phyloP scores from a whole-genome alignment of 2,329 filamentous ascomycete species.

The Coniochaeta sp. region DNA sequence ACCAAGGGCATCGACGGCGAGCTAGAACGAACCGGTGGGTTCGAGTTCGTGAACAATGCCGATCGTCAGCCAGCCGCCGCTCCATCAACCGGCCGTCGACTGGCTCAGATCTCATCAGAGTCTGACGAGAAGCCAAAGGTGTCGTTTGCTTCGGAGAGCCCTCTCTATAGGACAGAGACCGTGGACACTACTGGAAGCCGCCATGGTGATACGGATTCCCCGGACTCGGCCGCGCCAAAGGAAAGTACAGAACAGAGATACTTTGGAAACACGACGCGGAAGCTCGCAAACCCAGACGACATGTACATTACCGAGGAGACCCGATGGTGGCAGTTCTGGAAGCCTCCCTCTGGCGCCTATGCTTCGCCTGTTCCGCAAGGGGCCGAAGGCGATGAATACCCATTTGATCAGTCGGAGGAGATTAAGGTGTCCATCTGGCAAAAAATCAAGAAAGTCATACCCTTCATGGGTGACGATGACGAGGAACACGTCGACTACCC shows the following conservation, averaged over 20 bases:
- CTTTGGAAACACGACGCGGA: constrained; percentile 46
- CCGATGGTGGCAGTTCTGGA: constrained; percentile 59
- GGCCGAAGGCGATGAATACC: constrained; percentile 34
- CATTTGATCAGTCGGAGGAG: constrained; percentile 24
- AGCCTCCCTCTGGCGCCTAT: constrained; percentile 53
- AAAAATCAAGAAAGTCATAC: constrained; percentile 39
- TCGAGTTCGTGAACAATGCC: constrained; percentile 25
- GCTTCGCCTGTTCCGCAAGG: constrained; percentile 55
- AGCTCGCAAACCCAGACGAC: constrained; percentile 38
- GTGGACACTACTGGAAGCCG: constrained; percentile 13
- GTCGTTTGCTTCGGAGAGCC: constrained; percentile 22
- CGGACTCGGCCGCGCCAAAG: not conserved
- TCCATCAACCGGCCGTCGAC: constrained; percentile 20
- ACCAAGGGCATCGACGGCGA: constrained; percentile 43
- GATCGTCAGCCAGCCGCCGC: constrained; percentile 6
- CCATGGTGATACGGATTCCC: constrained; percentile 19
- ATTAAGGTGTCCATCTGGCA: constrained; percentile 43
- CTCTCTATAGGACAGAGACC: constrained; percentile 23
- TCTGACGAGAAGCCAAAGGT: constrained; percentile 28
- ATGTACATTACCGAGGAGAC: constrained; percentile 38
- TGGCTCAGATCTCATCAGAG: constrained; percentile 20
- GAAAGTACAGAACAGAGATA: constrained; percentile 7
- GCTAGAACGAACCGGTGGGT: constrained; percentile 50
- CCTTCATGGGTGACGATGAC: constrained; percentile 38
- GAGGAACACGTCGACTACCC: constrained; percentile 49